Evolutionary conservation across 352 stramenopile species (phyloP).

Genomic region (Pythium rhizo-oryzae): DNA sequence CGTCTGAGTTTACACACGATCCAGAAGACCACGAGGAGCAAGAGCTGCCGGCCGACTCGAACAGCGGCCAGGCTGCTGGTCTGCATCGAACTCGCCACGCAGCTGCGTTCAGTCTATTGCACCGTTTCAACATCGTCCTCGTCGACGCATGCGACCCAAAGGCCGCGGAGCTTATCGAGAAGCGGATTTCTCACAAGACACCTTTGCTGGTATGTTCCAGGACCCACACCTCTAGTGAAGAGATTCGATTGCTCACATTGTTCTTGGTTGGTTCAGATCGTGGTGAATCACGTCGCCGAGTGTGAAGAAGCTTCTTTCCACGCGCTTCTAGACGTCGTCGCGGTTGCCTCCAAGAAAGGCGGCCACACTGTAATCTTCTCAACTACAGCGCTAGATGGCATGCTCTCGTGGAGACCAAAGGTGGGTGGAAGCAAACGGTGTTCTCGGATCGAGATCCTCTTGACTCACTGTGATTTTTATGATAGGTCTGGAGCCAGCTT

Average conservation of each 20-base stretch:
- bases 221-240: neutral
- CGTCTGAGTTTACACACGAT: neutral
- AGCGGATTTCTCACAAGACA: slow-evolving; percentile 41
- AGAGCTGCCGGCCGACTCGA: neutral
- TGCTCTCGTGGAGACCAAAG: slow-evolving; percentile 51
- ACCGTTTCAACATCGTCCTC: slow-evolving; percentile 25
- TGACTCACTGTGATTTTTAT: neutral
- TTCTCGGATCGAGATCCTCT: neutral
- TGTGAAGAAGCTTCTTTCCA: slow-evolving; percentile 43
- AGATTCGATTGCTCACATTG: neutral
- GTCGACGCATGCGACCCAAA: slow-evolving; percentile 51
- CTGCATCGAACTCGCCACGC: neutral
- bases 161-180: slow-evolving; percentile 42
- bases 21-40: neutral
- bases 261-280: slow-evolving; percentile 30
- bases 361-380: slow-evolving; percentile 49
- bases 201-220: slow-evolving; percentile 25
- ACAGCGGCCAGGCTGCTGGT: neutral
- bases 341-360: slow-evolving; percentile 43
- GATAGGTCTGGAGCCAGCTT: slow-evolving; percentile 58
- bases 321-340: slow-evolving; percentile 41
- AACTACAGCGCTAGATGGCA: slow-evolving; percentile 36
- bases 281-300: slow-evolving; percentile 52
- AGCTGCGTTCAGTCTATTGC: slow-evolving; percentile 16
- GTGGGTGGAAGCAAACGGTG: slow-evolving; percentile 19